Evolutionary conservation across 768 basidiomycete genomes (phyloP).

Genomic region (Pleurotus giganteus): DNA sequence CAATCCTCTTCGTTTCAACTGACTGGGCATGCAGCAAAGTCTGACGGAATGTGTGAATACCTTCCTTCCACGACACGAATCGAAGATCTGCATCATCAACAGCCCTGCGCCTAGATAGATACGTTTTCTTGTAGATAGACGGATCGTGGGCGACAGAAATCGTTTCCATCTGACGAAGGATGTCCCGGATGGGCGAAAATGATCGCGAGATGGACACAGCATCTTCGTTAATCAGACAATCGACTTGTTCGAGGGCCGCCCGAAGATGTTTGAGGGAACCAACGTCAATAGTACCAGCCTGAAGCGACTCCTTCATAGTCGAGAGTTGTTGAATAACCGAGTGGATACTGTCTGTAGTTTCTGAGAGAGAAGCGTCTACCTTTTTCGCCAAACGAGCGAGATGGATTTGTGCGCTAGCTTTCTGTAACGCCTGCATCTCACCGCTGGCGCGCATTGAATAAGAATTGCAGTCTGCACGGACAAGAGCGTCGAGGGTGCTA

Average conservation of each 20-base stretch:
- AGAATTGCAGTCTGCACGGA: slow-evolving; percentile 70
- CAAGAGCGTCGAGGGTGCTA: slow-evolving; percentile 56
- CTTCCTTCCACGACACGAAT: slow-evolving; percentile 48
- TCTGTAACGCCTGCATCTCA: slow-evolving; percentile 46
- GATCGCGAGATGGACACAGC: slow-evolving; percentile 41
- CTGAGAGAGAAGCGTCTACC: slow-evolving; percentile 42
- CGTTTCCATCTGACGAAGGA: slow-evolving; percentile 55
- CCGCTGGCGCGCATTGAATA: slow-evolving; percentile 62
- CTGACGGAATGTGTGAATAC: slow-evolving; percentile 36
- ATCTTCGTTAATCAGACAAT: slow-evolving; percentile 30
- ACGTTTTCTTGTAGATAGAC: slow-evolving; percentile 44
- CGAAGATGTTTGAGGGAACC: slow-evolving; percentile 23
- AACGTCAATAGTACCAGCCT: not conserved
- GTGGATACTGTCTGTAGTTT: slow-evolving; percentile 36
- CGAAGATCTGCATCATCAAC: slow-evolving; percentile 51
- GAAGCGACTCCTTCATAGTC: slow-evolving; percentile 34
- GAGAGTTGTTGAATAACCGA: slow-evolving; percentile 37
- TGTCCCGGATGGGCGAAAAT: slow-evolving; percentile 51
- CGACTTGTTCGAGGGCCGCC: slow-evolving; percentile 32
- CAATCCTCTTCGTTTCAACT: slow-evolving; percentile 39
- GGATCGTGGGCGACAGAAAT: slow-evolving; percentile 40
- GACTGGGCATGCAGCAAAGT: slow-evolving; percentile 39
- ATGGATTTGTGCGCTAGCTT: slow-evolving; percentile 45
- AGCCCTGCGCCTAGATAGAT: slow-evolving; percentile 44
- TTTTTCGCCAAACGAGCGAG: slow-evolving; percentile 53